Evolutionary conservation across 139 green algal genomes (phyloP).

Genomic region (Parachlorella kessleri): DNA sequence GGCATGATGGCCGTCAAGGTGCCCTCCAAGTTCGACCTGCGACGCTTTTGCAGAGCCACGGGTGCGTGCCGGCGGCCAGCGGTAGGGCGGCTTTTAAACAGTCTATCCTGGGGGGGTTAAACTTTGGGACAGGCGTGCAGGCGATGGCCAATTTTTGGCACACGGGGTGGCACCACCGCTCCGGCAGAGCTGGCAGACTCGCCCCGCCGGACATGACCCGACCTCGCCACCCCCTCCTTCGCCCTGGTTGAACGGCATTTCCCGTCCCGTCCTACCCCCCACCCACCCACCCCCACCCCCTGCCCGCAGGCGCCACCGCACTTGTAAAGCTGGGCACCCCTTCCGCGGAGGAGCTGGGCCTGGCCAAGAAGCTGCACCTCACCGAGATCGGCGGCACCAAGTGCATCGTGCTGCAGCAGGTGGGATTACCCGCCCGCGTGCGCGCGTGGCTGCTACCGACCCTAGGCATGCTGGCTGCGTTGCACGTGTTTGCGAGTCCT

Average conservation of each 20-base stretch:
- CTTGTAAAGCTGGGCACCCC: constrained; percentile 78
- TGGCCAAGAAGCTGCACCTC: constrained; percentile 62
- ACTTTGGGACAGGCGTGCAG: too few species aligned
- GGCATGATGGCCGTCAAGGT: constrained; percentile 81
- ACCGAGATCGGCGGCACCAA: constrained; percentile 91
- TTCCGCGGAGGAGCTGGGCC: constrained; percentile 77
- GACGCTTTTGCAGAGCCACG: constrained; percentile 92
- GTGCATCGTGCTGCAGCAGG: constrained; percentile 82
- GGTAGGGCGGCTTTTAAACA: neutral
- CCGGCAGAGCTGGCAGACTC: too few species aligned
- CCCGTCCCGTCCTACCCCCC: neutral
- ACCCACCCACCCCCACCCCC: constrained; percentile 40
- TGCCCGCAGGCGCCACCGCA: constrained; percentile 78
- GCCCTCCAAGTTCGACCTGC: constrained; percentile 98
- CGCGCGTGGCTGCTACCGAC: too few species aligned
- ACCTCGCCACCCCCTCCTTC: too few species aligned
- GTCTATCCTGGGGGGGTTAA: too few species aligned
- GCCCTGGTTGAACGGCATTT: too few species aligned
- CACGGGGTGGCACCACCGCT: too few species aligned
- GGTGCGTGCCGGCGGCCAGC: constrained; percentile 42
- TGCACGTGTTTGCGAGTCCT: too few species aligned
- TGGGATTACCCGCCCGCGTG: too few species aligned
- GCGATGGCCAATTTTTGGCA: too few species aligned
- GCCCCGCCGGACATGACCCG: too few species aligned
- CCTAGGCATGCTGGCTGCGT: too few species aligned